A percentile compares a stretch with the other conserved stretches of the same genome.
These are phyloP conservation scores for Globisporangium okanoganense DNA, from an alignment of 352 stramenopile genomes.

Conservation along the genomic window DNA sequence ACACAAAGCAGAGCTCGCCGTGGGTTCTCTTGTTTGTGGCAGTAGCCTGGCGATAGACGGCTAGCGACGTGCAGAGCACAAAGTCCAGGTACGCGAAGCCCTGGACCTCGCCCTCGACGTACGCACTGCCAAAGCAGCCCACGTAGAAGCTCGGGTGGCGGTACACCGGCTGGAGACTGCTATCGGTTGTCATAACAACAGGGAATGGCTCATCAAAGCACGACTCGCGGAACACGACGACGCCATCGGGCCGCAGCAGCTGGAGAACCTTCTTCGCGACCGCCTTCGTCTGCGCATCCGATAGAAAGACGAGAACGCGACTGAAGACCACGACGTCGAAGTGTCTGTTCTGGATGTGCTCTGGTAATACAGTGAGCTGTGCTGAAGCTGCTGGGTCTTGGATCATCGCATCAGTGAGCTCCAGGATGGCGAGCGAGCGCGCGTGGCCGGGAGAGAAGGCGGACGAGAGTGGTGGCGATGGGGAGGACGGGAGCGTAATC, in stretches of 20 bases:
- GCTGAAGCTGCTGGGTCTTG: not conserved
- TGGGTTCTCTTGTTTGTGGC: no score
- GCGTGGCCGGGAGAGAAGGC: not conserved
- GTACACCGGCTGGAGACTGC: slow-evolving; percentile 21
- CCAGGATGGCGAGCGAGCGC: not conserved
- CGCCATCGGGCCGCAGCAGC: not conserved
- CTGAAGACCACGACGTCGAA: not conserved
- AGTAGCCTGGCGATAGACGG: slow-evolving; percentile 28
- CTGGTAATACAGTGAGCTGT: not conserved
- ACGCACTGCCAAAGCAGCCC: slow-evolving; percentile 32
- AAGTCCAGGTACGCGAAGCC: slow-evolving; percentile 16
- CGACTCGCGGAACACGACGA: not conserved
- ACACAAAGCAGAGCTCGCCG: slow-evolving; percentile 63
- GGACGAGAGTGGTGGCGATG: not conserved
- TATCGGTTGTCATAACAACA: no score
- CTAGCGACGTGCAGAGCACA: not conserved
- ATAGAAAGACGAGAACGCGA: not conserved
- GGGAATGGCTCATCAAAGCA: not conserved
- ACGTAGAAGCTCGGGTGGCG: slow-evolving; percentile 56
- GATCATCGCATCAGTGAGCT: not conserved
- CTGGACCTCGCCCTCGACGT: slow-evolving; percentile 28
- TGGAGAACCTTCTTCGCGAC: slow-evolving; percentile 1
- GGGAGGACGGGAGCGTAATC: not conserved
- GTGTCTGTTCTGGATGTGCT: not conserved
- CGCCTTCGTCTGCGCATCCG: not conserved